phyloP scores from a whole-genome alignment of 83 land plant species.

The Picea mariana region DNA sequence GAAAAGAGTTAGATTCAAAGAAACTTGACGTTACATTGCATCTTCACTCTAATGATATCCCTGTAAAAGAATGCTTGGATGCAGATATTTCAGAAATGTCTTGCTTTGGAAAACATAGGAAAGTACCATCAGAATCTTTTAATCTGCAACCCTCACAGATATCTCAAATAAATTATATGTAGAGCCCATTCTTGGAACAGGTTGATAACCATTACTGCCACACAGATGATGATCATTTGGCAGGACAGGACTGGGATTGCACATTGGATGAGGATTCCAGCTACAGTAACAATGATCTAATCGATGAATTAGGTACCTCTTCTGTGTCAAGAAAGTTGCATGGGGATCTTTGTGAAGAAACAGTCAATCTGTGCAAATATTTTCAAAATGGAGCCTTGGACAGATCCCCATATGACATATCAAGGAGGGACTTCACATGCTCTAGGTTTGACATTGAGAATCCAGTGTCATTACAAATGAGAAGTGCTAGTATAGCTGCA shows the following conservation, averaged over 20 bases:
- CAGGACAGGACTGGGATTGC: conserved; percentile 5
- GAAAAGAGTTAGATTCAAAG: conserved; percentile 23
- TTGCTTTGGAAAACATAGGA: background rate
- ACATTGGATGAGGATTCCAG: background rate
- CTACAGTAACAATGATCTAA: background rate
- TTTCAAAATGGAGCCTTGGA: background rate
- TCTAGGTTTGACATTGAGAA: background rate
- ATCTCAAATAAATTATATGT: conserved; percentile 7
- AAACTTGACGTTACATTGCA: conserved; percentile 10
- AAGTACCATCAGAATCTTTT: background rate
- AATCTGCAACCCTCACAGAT: conserved; percentile 2
- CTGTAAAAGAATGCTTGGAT: conserved; percentile 15
- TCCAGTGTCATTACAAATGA: background rate
- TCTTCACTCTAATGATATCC: conserved; percentile 7
- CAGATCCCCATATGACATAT: background rate
- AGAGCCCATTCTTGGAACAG: background rate
- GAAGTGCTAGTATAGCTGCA: background rate
- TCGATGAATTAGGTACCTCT: conserved; percentile 4
- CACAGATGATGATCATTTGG: background rate
- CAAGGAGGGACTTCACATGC: background rate
- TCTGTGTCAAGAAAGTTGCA: background rate
- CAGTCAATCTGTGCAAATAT: background rate
- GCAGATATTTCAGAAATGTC: background rate
- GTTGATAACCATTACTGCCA: background rate
- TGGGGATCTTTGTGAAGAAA: background rate